Conservation (phyloP, 768 basidiomycete species). For the Rhodosporidiobolus sp. region DNA sequence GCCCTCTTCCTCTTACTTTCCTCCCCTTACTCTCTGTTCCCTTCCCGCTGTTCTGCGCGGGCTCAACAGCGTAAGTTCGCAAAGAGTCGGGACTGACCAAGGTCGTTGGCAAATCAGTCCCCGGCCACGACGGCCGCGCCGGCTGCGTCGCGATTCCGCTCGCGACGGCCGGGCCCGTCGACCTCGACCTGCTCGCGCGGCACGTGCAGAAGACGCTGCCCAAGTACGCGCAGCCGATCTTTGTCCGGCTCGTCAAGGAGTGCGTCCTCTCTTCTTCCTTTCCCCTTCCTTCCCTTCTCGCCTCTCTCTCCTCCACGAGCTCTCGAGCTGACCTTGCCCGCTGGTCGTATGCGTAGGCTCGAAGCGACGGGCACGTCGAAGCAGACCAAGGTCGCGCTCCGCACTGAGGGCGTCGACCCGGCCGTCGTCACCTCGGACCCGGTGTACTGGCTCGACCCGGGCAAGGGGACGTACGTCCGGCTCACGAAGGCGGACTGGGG, state of each 20-base stretch:
- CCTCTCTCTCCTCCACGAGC: neutral
- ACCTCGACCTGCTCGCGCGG: constrained; percentile 12
- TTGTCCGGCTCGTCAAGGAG: constrained; percentile 29
- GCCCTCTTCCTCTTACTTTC: neutral
- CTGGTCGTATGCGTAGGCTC: neutral
- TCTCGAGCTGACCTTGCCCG: no score
- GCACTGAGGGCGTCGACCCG: constrained; percentile 38
- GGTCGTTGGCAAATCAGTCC: constrained; percentile 4
- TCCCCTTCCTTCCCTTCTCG: neutral
- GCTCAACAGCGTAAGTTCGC: no score
- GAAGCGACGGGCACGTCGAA: constrained; percentile 26
- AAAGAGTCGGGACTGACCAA: no score
- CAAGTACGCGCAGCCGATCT: constrained; percentile 37
- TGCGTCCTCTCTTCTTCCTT: constrained; percentile 1
- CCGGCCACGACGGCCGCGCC: constrained; percentile 36
- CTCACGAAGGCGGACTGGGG: constrained; percentile 24
- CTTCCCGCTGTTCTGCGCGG: neutral
- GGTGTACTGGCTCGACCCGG: constrained; percentile 32
- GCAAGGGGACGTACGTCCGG: constrained; percentile 8
- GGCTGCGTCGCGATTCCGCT: constrained; percentile 37
- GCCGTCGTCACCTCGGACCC: neutral
- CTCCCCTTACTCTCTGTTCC: no score
- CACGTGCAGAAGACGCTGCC: constrained; percentile 34
- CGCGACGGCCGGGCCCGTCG: neutral
- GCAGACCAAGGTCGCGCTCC: constrained; percentile 21